Percentiles rank a stretch among this genome's conserved stretches.
These are phyloP conservation scores for Mycocalia duriaeana DNA, from an alignment of 1,284 basidiomycete genomes.

Conservation along the genomic window DNA sequence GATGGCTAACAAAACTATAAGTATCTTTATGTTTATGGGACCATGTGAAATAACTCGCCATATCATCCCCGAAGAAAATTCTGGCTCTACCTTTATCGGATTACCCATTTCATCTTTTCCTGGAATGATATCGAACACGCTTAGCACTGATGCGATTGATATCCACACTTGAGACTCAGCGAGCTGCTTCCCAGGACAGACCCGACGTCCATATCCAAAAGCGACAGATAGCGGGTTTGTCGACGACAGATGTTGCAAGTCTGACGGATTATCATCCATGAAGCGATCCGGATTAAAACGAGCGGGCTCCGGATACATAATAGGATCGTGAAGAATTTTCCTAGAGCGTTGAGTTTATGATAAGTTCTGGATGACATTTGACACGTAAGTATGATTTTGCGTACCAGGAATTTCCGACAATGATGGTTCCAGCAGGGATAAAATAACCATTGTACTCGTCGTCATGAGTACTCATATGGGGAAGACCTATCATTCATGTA, in stretches of 20 bases:
- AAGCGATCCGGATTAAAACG: constrained; percentile 24
- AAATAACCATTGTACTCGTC: constrained; percentile 24
- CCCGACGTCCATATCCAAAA: constrained; percentile 46
- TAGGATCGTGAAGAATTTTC: constrained; percentile 20
- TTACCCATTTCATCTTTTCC: constrained; percentile 31
- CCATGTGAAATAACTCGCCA: constrained; percentile 26
- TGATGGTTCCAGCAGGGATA: constrained; percentile 25
- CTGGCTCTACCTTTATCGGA: constrained; percentile 25
- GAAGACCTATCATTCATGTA: constrained; percentile 13
- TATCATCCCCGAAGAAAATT: constrained; percentile 42
- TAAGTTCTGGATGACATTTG: not conserved
- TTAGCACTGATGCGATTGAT: constrained; percentile 44
- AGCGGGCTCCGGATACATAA: constrained; percentile 21
- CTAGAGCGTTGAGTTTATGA: not conserved
- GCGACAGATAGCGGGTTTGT: constrained; percentile 35
- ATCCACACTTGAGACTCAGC: constrained; percentile 47
- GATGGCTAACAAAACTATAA: constrained; percentile 20
- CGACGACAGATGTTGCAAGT: constrained; percentile 26
- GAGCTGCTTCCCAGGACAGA: constrained; percentile 46
- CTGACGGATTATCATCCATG: constrained; percentile 16
- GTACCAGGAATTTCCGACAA: constrained; percentile 26
- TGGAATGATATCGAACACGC: constrained; percentile 35
- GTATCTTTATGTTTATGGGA: not conserved
- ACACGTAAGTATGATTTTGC: not conserved
- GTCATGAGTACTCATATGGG: constrained; percentile 22